Conservation (phyloP, 371 early-diverging fungal species). For the Actinomortierella ambigua region DNA sequence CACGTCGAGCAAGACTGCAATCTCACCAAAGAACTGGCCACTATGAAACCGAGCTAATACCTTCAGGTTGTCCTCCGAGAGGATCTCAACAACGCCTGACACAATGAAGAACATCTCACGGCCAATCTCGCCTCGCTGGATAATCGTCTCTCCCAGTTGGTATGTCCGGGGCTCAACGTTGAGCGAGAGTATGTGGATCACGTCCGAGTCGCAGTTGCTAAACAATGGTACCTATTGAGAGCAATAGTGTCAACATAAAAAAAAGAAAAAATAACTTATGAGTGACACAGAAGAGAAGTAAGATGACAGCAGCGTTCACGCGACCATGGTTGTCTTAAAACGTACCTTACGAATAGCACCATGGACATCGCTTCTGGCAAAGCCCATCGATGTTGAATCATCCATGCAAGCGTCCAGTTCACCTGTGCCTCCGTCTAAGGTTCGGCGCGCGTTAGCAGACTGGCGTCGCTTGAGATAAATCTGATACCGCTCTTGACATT, state of each 20-base stretch:
- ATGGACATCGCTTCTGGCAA: slow-evolving; percentile 38
- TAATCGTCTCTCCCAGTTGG: slow-evolving; percentile 52
- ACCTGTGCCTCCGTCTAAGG: slow-evolving; percentile 27
- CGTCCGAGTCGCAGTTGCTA: slow-evolving; percentile 55
- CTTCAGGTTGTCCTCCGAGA: slow-evolving; percentile 38
- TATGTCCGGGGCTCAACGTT: slow-evolving; percentile 57
- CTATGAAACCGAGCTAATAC: slow-evolving; percentile 27
- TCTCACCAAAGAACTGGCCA: slow-evolving; percentile 78
- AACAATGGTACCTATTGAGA: slow-evolving; percentile 55
- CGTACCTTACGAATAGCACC: slow-evolving; percentile 37
- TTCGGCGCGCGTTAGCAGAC: slow-evolving; percentile 23
- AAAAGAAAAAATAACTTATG: slow-evolving; percentile 3
- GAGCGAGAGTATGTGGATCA: slow-evolving; percentile 56
- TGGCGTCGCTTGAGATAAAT: slow-evolving; percentile 44
- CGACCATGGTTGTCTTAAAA: neutral
- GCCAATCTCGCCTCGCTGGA: slow-evolving; percentile 74
- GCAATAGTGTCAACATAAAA: neutral
- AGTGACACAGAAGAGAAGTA: too few species aligned
- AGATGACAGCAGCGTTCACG: neutral
- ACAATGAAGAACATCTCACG: slow-evolving; percentile 83
- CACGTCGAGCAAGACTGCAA: slow-evolving; percentile 79
- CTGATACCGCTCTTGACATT: slow-evolving; percentile 44
- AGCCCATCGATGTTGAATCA: slow-evolving; percentile 26
- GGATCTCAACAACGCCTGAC: slow-evolving; percentile 67
- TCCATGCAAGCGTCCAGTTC: slow-evolving; percentile 27